Percentiles rank a stretch among this genome's conserved stretches.
These are phyloP conservation scores for Suhomyces faveliae DNA, from an alignment of 805 yeast genomes.

Conservation along the genomic window DNA sequence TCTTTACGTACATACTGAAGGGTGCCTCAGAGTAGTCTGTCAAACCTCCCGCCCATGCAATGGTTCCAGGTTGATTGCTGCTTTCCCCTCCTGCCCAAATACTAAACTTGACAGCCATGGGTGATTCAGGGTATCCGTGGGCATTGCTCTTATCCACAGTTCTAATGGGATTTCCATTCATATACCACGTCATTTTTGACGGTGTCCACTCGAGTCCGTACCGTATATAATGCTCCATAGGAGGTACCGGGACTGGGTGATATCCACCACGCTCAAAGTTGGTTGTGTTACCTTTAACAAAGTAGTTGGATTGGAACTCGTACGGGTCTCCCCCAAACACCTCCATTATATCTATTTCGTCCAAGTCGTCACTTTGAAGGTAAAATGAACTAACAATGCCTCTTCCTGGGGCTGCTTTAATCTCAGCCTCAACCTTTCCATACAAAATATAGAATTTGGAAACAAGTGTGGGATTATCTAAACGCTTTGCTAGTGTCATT, in stretches of 20 bases:
- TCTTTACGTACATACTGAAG: constrained; percentile 28
- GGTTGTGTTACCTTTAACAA: constrained; percentile 38
- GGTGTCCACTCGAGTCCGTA: constrained; percentile 41
- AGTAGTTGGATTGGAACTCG: constrained; percentile 37
- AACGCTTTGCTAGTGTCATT: constrained; percentile 10
- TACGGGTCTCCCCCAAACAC: constrained; percentile 35
- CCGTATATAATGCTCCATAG: constrained; percentile 23
- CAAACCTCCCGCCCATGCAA: constrained; percentile 41
- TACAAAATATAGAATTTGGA: constrained; percentile 26
- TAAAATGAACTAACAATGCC: constrained; percentile 42
- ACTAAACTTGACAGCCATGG: constrained; percentile 36
- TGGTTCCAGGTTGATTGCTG: constrained; percentile 33
- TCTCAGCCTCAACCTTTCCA: constrained; percentile 38
- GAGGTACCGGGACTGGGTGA: constrained; percentile 24
- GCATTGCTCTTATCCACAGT: constrained; percentile 14
- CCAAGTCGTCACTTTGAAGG: constrained; percentile 42
- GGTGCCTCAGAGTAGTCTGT: constrained; percentile 33
- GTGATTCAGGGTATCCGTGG: constrained; percentile 36
- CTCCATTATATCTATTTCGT: constrained; percentile 42
- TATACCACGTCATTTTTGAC: constrained; percentile 26
- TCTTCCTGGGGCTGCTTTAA: constrained; percentile 29
- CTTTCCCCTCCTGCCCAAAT: constrained; percentile 45
- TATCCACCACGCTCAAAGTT: constrained; percentile 37
- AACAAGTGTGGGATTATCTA: constrained; percentile 15
- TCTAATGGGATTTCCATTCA: constrained; percentile 30